Conservation (phyloP, 257 asterid species). For the Gentiana straminea region DNA sequence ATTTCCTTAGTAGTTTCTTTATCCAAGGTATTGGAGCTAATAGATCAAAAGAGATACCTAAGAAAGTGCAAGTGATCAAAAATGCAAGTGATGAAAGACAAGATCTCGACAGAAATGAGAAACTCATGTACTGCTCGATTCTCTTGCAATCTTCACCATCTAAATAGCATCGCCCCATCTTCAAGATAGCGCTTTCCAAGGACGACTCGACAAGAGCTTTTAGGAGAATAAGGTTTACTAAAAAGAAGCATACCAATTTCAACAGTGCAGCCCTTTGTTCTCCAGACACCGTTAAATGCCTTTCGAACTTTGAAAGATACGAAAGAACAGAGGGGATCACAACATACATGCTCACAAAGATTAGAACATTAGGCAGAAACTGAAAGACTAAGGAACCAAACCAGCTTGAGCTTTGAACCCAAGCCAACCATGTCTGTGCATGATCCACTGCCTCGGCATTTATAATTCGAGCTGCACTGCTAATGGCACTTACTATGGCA, state of each 20-base stretch:
- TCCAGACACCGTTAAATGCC: conserved; percentile 91
- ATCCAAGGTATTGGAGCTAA: conserved; percentile 99
- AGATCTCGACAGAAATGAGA: conserved; percentile 79
- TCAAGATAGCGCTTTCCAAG: conserved; percentile 62
- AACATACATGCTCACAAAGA: conserved; percentile 91
- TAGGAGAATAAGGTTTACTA: conserved; percentile 87
- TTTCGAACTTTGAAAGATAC: conserved; percentile 85
- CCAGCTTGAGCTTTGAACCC: conserved; percentile 98
- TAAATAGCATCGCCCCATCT: conserved; percentile 93
- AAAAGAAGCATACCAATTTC: conserved; percentile 95
- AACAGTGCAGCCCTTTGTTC: conserved; percentile 87
- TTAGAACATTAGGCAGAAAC: conserved; percentile 89
- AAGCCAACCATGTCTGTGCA: conserved; percentile 89
- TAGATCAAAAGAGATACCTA: conserved; percentile 90
- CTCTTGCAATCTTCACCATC: conserved; percentile 96
- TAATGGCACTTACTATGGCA: conserved; percentile 72
- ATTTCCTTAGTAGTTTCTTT: conserved; percentile 70
- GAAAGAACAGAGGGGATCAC: conserved; percentile 85
- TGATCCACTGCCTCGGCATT: conserved; percentile 93
- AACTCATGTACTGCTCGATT: conserved; percentile 70
- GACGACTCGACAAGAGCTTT: conserved; percentile 91
- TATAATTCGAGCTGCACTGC: conserved; percentile 76
- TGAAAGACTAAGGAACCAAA: conserved; percentile 71
- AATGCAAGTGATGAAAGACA: conserved; percentile 91
- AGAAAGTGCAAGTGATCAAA: conserved; percentile 79